These are phyloP conservation scores for Scheffersomyces parashehatae DNA, from an alignment of 1,139 yeast genomes.

Conservation along the genomic window DNA sequence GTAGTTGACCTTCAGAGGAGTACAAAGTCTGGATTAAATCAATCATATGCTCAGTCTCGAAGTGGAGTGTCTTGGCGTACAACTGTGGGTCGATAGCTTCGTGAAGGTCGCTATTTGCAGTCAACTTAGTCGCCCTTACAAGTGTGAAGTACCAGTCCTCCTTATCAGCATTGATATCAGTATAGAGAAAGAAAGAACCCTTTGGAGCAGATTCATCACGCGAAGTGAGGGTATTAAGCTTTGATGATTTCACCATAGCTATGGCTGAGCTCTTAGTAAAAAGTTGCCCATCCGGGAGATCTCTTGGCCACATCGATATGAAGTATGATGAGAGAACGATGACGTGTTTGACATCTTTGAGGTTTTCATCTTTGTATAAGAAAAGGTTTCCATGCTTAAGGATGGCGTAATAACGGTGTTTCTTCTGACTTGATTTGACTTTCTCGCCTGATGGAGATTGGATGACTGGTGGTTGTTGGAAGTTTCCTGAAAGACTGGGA, in stretches of 20 bases:
- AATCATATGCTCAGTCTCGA: conserved; percentile 69
- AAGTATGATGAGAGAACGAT: conserved; percentile 71
- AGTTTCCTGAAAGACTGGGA: no score
- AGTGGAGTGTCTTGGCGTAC: conserved; percentile 74
- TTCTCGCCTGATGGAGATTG: conserved; percentile 1
- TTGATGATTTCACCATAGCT: conserved; percentile 51
- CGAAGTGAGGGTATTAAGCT: conserved; percentile 1
- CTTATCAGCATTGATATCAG: conserved; percentile 75
- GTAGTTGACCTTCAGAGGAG: conserved; percentile 79
- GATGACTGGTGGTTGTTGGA: no score
- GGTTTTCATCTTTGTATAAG: conserved; percentile 67
- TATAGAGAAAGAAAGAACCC: conserved; percentile 69
- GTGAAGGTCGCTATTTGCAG: conserved; percentile 12
- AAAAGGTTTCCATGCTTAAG: conserved; percentile 84
- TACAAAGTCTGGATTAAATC: conserved; percentile 73
- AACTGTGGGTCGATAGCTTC: conserved; percentile 29
- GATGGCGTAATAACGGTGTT: conserved; percentile 66
- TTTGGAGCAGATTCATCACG: conserved; percentile 34
- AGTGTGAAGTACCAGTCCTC: conserved; percentile 92
- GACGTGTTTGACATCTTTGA: conserved; percentile 73
- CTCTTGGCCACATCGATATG: conserved; percentile 86
- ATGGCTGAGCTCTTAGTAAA: conserved; percentile 81
- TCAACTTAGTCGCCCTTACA: conserved; percentile 72
- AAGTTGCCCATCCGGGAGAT: conserved; percentile 67
- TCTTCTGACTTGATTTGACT: conserved; percentile 33